A percentile compares a stretch with the other conserved stretches of the same genome.
Conservation (phyloP, 164 flowering plant genomes). For the Liriodendron chinense region DNA sequence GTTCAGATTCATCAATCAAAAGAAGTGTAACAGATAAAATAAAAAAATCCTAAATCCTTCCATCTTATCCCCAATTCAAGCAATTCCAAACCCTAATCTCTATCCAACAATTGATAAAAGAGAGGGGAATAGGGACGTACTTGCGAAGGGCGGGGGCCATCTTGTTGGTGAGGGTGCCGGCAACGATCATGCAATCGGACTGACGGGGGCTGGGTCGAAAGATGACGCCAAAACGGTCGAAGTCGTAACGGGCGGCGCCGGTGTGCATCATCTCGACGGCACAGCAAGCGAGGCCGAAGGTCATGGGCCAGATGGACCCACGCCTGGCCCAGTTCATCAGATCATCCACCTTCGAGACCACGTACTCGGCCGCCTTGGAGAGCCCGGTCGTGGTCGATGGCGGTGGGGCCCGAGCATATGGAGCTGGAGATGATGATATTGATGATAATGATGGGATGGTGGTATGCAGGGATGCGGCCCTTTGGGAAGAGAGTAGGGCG, state of each 20-base stretch:
- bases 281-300: constrained; percentile 98
- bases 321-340: constrained; percentile 91
- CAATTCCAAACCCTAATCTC: too few species aligned
- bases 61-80: too few species aligned
- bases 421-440: constrained; percentile 36
- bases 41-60: too few species aligned
- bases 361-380: constrained; percentile 84
- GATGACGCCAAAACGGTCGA: constrained; percentile 91
- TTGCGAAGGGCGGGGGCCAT: constrained; percentile 99
- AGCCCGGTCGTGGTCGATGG: constrained; percentile 52
- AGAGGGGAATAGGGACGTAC: constrained; percentile 27
- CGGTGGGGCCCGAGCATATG: constrained; percentile 50
- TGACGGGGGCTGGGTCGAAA: constrained; percentile 96
- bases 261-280: constrained; percentile 99
- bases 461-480: constrained; percentile 44
- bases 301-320: constrained; percentile 99
- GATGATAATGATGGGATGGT: constrained; percentile 26
- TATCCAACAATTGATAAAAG: too few species aligned
- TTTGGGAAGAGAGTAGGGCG: constrained; percentile 35
- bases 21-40: too few species aligned
- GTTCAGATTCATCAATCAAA: too few species aligned
- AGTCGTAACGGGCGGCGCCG: constrained; percentile 94
- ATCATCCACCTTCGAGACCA: constrained; percentile 88
- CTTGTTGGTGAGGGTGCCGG: constrained; percentile 98
- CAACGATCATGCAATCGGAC: constrained; percentile 96